Base-by-base conservation (phyloP, 2,329 filamentous ascomycete species). In the Ceratocystis cacaofunesta region DNA sequence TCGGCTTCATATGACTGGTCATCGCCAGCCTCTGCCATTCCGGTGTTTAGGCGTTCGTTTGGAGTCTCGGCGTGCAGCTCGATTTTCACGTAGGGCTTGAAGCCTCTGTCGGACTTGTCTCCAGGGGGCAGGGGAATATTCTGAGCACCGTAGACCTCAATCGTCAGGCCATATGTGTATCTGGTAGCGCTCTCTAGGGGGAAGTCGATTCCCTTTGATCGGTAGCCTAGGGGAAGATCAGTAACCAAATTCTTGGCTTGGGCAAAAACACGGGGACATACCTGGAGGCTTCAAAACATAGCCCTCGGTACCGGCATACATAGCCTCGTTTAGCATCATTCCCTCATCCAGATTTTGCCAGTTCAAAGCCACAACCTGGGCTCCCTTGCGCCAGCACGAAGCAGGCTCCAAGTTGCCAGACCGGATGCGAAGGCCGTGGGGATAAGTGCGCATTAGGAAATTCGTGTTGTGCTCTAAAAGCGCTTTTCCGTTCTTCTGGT, bases 281-380 rank as follows among this genome's bases (percentile, higher is more conserved):
- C 87, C 89, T 69, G 82, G 76, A 0, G 92, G 92, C 74, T 96
- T 96, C 50, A 95, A 79, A 1, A 94, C 85, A 78, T 91, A 96
- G 25, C 92, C 92, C n/a, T 81, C 80, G 0, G 88, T 89, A 10
- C 87, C 88, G 1, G 85, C 82, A 74, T 96, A 96, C 90, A 95
- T 94, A 70, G 85, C 92, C 72, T 94, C 86, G 72, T 96, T 96
- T 15, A 96, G 81, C 92, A 96, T 96, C 86, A 95, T 95, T 41
- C 90, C 91, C 70, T 90, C 87, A 71, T 96, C 91, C 74, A 88
- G 86, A 68, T 86, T 87, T 75, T 97, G 92, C 90, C 92, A 97
- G 76, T 96, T 96, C 68, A 97, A 78, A 0, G 92, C 92, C 1
- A 95, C 90, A 70, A 96, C 87, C 74, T 96, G 92, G 2, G 95